Evolutionary conservation across 768 basidiomycete genomes (phyloP).

Genomic region (Russula sp.): DNA sequence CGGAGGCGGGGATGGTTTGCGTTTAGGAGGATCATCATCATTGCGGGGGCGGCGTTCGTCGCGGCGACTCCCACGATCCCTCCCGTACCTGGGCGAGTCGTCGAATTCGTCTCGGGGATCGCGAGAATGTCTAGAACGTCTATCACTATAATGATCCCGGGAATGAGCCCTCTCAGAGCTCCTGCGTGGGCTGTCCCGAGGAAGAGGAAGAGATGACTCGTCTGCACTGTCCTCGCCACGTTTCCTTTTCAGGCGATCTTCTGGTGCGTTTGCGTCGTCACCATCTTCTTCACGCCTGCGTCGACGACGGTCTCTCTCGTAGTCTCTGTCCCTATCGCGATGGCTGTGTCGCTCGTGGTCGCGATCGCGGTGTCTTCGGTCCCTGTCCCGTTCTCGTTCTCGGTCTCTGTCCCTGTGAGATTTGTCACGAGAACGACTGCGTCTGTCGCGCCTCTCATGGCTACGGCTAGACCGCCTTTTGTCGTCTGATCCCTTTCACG

Average conservation of each 20-base stretch:
- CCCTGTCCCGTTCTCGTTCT: constrained; percentile 47
- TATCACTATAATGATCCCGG: constrained; percentile 51
- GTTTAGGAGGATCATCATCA: constrained; percentile 43
- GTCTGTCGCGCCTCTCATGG: constrained; percentile 47
- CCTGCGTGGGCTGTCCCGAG: constrained; percentile 51
- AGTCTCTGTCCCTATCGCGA: constrained; percentile 48
- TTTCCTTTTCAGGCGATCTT: constrained; percentile 66
- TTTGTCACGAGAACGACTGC: constrained; percentile 39
- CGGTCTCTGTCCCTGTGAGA: constrained; percentile 48
- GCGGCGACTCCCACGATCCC: constrained; percentile 42
- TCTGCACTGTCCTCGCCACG: constrained; percentile 53
- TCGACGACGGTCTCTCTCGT: constrained; percentile 55
- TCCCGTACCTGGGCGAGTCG: constrained; percentile 47
- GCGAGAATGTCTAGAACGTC: constrained; percentile 41
- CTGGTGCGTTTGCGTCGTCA: constrained; percentile 47
- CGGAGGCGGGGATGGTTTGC: constrained; percentile 38
- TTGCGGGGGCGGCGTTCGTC: constrained; percentile 42
- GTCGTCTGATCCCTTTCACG: constrained; percentile 53
- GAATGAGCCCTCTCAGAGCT: constrained; percentile 49
- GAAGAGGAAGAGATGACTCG: constrained; percentile 44
- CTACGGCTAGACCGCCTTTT: constrained; percentile 64
- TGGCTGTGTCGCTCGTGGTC: constrained; percentile 53
- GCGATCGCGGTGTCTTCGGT: constrained; percentile 46
- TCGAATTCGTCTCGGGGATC: constrained; percentile 64
- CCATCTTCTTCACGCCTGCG: constrained; percentile 67